Evolutionary conservation across 306 rosid genomes (phyloP), one percentile per base, ranked within the genome.

Genomic region (Mimosa pudica): DNA sequence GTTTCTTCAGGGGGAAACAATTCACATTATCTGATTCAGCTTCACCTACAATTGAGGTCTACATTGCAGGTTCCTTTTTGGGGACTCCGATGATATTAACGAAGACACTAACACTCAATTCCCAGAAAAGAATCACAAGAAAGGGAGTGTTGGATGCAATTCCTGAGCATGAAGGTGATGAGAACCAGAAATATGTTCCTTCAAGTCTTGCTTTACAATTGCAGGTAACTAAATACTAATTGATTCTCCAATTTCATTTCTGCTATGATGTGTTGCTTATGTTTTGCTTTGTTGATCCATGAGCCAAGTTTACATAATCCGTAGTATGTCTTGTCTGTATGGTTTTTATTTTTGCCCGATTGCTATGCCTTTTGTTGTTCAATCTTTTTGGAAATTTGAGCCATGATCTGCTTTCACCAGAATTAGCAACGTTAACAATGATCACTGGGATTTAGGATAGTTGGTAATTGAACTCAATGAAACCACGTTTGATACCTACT

Each of bases 21-120:
- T 79, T 74, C 54, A 44, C 77, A 76, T 84, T 79, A 72, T 78
- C 79, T 16, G 93, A 88, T 41, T 77, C 89, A 62, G 72, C 79
- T 78, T 81, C 85, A 7, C 88, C 94, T 0, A 85, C 86, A 46
- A 80, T 91, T 74, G 98, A 93, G 86, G 97, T 93, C 82, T 93
- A 91, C 84, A 85, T 93, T 35, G 87, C 98, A 0, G 97, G 94
- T 44, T 88, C 98, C 70, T 91, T 90, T 79, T 79, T 6, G 8
- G 81, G 93, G 48, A 86, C 85, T 82, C 98, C 98, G 70, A 88
- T 89, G 55, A 93, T 93, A 83, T 77, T 93, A 73, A 93, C 93
- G 7, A 91, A 88, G 80, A 86, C 89, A 66, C 35, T 89, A 82
- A 90, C 74, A 51, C 90, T 88, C 48, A 66, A 80, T 82, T 83